Conservation (phyloP, 225 moss, liverwort and hornwort genomes). For the Pseudoscleropodium purum region DNA sequence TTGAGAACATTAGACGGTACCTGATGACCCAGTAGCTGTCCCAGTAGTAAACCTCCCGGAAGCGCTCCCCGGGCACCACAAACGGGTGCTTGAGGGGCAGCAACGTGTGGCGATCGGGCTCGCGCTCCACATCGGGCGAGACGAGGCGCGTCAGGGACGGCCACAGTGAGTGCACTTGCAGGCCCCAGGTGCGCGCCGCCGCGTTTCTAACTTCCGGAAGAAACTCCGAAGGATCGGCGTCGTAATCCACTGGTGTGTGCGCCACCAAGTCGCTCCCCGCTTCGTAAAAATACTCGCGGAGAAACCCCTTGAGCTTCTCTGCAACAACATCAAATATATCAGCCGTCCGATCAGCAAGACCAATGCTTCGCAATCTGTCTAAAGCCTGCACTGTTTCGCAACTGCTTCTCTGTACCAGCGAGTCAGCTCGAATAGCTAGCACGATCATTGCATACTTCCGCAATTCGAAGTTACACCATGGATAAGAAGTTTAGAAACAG, state of each 20-base stretch:
- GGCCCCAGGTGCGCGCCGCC: slow-evolving; percentile 41
- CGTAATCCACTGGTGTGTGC: slow-evolving; percentile 27
- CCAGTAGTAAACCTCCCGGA: slow-evolving; percentile 91
- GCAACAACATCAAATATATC: not conserved
- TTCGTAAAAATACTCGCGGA: slow-evolving; percentile 41
- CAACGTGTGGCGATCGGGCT: slow-evolving; percentile 52
- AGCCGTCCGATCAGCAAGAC: not conserved
- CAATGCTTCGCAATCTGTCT: not conserved
- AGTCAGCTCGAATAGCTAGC: not conserved
- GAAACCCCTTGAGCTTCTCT: slow-evolving; percentile 32
- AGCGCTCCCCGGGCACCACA: slow-evolving; percentile 70
- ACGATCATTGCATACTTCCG: not conserved
- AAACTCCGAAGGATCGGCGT: slow-evolving; percentile 28
- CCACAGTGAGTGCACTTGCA: slow-evolving; percentile 66
- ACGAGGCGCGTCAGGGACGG: slow-evolving; percentile 46
- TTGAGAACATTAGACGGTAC: not conserved
- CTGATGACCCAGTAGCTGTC: slow-evolving; percentile 90
- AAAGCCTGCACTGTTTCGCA: not conserved
- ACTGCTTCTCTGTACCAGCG: not conserved
- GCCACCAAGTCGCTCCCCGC: slow-evolving; percentile 55
- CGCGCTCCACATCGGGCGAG: slow-evolving; percentile 27
- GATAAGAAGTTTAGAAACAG: not conserved
- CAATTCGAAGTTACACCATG: not conserved
- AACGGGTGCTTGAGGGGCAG: slow-evolving; percentile 46
- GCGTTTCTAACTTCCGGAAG: slow-evolving; percentile 36